Evolutionary conservation across 768 basidiomycete species (phyloP), one percentile per base, ranked within the genome.

Genomic region (Tricholoma hemisulphureum): DNA sequence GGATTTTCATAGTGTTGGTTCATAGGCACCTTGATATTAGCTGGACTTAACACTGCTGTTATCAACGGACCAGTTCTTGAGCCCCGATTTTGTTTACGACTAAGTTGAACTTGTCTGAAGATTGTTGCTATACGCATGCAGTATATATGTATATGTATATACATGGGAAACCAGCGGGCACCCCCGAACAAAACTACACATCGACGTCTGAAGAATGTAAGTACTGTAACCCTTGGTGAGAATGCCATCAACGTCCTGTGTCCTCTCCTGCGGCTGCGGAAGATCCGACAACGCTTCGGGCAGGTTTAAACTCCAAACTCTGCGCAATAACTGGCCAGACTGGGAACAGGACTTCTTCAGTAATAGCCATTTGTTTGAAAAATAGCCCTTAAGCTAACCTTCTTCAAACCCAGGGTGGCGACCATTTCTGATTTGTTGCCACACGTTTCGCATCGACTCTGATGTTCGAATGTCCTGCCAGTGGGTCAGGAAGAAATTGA

Each of bases 381-480:
- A 49, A 21, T 9, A 32, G n/a, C n/a, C 29, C 16, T 35, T 55
- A 20, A 28, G 31, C 60, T 28, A 14, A 88, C 88, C 88, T 80
- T 93, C 90, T 73, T 93, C 93, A 66, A 93, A 94, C 1, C 93
- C 92, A 16, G 91, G 88, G 67, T 93, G 89, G 31, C 89, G 80
- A 43, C 93, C 93, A 49, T 83, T 79, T 55, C 93, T 79, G 39
- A 95, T 93, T 71, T 93, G 90, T 56, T 86, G 82, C 89, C 91
- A 94, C 4, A 95, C 88, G 61, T 80, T 82, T 55, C 81, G 82
- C 91, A 95, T 92, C 11, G 88, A 82, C 16, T 87, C 84, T n/a
- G 89, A 91, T n/a, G 81, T 73, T 39, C 91, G 87, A 55, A 95
- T 91, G 28, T 91, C 87, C 35, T 80, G 73, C 93, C 93, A 95